phyloP scores from a whole-genome alignment of 73 alveolate species.

The Urostyla sp. region DNA sequence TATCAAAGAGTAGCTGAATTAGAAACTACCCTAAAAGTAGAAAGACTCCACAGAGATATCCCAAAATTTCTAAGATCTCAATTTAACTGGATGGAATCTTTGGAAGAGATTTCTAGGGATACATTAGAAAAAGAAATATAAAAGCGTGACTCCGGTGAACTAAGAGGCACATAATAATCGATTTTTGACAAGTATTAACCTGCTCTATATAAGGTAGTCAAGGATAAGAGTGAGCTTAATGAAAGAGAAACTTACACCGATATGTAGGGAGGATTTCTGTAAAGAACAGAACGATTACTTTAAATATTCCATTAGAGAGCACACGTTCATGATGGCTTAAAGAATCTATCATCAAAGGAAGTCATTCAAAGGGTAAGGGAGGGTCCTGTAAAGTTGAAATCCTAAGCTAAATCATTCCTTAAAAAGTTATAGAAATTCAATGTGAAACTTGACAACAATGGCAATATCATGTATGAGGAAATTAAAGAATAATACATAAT shows the following conservation, averaged over 20 bases:
- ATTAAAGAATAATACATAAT: constrained; percentile 4
- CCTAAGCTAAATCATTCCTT: constrained; percentile 9
- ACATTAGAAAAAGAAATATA: background rate
- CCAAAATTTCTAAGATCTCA: constrained; percentile 41
- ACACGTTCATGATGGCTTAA: constrained; percentile 67
- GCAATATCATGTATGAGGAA: constrained; percentile 51
- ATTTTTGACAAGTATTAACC: constrained; percentile 37
- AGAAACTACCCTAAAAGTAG: constrained; percentile 57
- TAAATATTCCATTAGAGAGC: constrained; percentile 60
- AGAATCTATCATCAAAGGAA: constrained; percentile 31
- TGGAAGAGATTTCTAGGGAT: background rate
- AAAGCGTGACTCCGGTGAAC: background rate
- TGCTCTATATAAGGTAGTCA: constrained; percentile 62
- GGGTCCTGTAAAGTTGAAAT: constrained; percentile 61
- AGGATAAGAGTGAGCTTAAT: background rate
- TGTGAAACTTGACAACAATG: constrained; percentile 53
- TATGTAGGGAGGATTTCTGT: constrained; percentile 42
- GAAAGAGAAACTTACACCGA: constrained; percentile 25
- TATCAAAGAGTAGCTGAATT: constrained; percentile 58
- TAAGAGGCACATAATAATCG: background rate
- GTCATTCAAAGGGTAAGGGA: constrained; percentile 61
- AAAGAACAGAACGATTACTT: constrained; percentile 40
- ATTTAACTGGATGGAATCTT: constrained; percentile 19
- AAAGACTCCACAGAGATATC: constrained; percentile 62
- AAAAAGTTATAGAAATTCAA: constrained; percentile 44